These are phyloP conservation scores for Ascochyta fabae DNA, from an alignment of 2,329 filamentous ascomycete genomes.

Conservation along the genomic window DNA sequence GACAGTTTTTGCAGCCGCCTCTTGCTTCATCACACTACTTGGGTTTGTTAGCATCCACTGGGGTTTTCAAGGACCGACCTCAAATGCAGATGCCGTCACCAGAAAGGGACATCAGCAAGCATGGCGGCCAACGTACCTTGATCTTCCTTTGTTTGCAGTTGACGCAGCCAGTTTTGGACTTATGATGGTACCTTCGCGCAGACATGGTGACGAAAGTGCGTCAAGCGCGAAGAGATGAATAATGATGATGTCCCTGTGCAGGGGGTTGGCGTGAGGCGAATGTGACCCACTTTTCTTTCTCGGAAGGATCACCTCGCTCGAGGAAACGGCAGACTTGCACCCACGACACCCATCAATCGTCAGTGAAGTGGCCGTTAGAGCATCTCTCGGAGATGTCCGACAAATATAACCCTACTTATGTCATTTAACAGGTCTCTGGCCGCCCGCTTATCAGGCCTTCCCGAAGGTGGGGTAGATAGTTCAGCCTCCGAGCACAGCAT, in stretches of 20 bases:
- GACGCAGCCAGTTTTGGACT: conserved; percentile 7
- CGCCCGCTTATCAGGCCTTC: background rate
- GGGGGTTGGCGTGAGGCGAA: background rate
- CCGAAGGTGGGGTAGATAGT: conserved; percentile 9
- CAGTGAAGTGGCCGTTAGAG: background rate
- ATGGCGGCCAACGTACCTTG: background rate
- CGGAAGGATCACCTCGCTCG: background rate
- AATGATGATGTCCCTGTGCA: background rate
- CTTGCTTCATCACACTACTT: conserved; percentile 13
- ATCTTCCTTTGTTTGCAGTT: conserved; percentile 13
- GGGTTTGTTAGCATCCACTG: background rate
- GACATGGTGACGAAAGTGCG: background rate
- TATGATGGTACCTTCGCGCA: background rate
- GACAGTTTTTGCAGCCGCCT: conserved; percentile 5
- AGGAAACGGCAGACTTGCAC: background rate
- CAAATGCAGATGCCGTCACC: background rate
- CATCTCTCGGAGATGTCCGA: background rate
- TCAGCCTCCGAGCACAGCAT: background rate
- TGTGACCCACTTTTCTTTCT: background rate
- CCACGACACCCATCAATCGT: background rate
- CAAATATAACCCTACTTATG: background rate
- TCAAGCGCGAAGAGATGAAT: background rate
- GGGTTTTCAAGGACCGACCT: background rate
- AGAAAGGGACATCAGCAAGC: background rate
- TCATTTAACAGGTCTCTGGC: background rate